A percentile compares a stretch with the other conserved stretches of the same genome.
phyloP scores from a whole-genome alignment of 305 asterid genomes.

The Fraxinus dipetala region DNA sequence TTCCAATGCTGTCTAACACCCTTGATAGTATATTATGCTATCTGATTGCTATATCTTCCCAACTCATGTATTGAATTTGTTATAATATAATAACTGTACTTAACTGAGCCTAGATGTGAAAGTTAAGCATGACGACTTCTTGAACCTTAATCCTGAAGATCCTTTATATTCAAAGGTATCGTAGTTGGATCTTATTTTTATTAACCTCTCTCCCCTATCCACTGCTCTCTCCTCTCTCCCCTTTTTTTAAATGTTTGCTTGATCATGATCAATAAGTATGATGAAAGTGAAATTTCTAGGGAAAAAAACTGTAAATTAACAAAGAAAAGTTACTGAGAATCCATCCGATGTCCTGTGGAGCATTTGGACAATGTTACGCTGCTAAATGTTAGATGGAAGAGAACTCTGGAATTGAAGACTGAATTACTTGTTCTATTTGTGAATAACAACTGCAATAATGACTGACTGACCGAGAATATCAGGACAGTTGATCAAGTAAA shows the following conservation, averaged over 20 bases:
- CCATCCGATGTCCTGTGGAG: neutral
- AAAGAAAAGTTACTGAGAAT: neutral
- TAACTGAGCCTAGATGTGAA: conserved; percentile 67
- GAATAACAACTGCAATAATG: neutral
- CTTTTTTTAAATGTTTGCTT: neutral
- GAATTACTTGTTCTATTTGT: neutral
- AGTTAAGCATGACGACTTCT: conserved; percentile 74
- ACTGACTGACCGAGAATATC: neutral
- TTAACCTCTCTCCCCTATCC: neutral
- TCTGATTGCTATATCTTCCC: conserved; percentile 8
- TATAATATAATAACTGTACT: conserved; percentile 30
- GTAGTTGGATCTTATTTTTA: neutral
- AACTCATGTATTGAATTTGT: conserved; percentile 1
- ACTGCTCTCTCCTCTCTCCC: neutral
- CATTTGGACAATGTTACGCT: neutral
- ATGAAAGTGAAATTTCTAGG: neutral
- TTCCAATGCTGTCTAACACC: neutral
- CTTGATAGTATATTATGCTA: neutral
- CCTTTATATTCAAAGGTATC: conserved; percentile 69
- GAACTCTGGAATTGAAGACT: neutral
- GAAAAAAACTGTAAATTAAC: neutral
- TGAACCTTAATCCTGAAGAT: conserved; percentile 57
- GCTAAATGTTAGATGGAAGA: neutral
- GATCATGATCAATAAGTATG: neutral
- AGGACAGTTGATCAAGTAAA: neutral